phyloP scores from a whole-genome alignment of 2,329 filamentous ascomycete genomes.

The Colletotrichum agaves region DNA sequence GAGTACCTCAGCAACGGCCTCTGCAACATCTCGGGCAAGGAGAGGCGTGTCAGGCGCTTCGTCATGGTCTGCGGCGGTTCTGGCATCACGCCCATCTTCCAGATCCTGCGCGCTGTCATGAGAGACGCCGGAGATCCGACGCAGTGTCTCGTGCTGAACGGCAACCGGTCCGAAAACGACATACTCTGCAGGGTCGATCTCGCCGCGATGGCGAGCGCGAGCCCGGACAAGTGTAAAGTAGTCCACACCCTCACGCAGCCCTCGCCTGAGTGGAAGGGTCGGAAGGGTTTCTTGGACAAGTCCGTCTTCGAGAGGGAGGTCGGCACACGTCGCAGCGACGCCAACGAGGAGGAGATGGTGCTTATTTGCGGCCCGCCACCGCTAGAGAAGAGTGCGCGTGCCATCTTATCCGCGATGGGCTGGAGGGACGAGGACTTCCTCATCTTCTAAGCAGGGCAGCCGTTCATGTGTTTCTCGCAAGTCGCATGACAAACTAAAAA shows the following conservation, averaged over 20 bases:
- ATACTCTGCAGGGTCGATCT: constrained; percentile 84
- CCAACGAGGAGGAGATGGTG: constrained; percentile 67
- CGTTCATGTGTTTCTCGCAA: background rate
- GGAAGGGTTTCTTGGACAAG: constrained; percentile 73
- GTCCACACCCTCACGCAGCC: constrained; percentile 77
- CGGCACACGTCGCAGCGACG: constrained; percentile 48
- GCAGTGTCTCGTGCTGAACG: constrained; percentile 78
- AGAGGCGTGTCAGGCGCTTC: constrained; percentile 71
- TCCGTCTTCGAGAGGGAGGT: constrained; percentile 71
- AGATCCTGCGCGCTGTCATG: constrained; percentile 81
- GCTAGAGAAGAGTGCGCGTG: constrained; percentile 75
- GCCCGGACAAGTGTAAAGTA: constrained; percentile 69
- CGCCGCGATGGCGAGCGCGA: constrained; percentile 67
- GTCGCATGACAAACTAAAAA: background rate
- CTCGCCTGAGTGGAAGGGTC: constrained; percentile 72
- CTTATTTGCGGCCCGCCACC: constrained; percentile 83
- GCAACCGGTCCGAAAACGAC: constrained; percentile 81
- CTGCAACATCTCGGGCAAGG: constrained; percentile 68
- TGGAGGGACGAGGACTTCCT: constrained; percentile 79
- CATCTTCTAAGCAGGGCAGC: constrained; percentile 69
- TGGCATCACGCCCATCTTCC: constrained; percentile 93
- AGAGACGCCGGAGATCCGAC: constrained; percentile 72
- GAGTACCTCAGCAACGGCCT: constrained; percentile 77
- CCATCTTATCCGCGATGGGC: constrained; percentile 65
- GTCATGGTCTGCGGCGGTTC: constrained; percentile 89